Percentiles rank a stretch among this genome's conserved stretches.
Evolutionary conservation across 805 yeast genomes (phyloP).

Genomic region (Blastobotrys chiropterorum): DNA sequence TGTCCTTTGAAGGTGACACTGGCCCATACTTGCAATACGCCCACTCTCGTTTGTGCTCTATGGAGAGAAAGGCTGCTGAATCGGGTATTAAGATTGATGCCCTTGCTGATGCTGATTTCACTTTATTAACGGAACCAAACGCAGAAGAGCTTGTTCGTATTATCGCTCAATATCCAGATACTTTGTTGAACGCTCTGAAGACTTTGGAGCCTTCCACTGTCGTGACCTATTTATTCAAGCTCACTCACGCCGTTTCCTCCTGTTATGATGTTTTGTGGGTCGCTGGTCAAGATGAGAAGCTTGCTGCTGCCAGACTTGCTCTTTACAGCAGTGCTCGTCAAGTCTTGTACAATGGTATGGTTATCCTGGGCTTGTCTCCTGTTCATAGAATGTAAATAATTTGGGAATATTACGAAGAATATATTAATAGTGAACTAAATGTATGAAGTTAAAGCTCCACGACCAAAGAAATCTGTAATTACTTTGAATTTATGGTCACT

Average conservation of each 20-base stretch:
- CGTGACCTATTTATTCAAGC: slow-evolving; percentile 86
- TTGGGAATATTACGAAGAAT: not conserved
- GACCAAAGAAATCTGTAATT: slow-evolving; percentile 75
- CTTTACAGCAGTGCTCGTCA: slow-evolving; percentile 85
- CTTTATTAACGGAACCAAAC: slow-evolving; percentile 60
- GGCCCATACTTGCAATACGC: slow-evolving; percentile 99
- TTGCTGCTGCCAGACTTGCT: slow-evolving; percentile 88
- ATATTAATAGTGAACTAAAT: not conserved
- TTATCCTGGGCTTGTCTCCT: slow-evolving; percentile 88
- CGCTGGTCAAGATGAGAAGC: slow-evolving; percentile 83
- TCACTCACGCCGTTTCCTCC: slow-evolving; percentile 92
- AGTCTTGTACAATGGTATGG: slow-evolving; percentile 85
- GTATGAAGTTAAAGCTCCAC: slow-evolving; percentile 50
- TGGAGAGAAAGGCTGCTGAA: slow-evolving; percentile 71
- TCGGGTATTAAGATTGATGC: slow-evolving; percentile 20
- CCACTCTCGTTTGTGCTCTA: slow-evolving; percentile 92
- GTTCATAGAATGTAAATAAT: slow-evolving; percentile 84
- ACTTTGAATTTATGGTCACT: slow-evolving; percentile 62
- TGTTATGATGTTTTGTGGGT: slow-evolving; percentile 96
- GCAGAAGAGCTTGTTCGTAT: slow-evolving; percentile 69
- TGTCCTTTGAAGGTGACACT: slow-evolving; percentile 97
- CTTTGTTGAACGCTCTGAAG: slow-evolving; percentile 71
- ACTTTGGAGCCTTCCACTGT: slow-evolving; percentile 89
- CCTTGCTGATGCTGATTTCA: slow-evolving; percentile 42
- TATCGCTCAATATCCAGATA: slow-evolving; percentile 88